These are phyloP conservation scores for Adansonia grandidieri DNA, from an alignment of 441 rosid genomes.

Conservation along the genomic window DNA sequence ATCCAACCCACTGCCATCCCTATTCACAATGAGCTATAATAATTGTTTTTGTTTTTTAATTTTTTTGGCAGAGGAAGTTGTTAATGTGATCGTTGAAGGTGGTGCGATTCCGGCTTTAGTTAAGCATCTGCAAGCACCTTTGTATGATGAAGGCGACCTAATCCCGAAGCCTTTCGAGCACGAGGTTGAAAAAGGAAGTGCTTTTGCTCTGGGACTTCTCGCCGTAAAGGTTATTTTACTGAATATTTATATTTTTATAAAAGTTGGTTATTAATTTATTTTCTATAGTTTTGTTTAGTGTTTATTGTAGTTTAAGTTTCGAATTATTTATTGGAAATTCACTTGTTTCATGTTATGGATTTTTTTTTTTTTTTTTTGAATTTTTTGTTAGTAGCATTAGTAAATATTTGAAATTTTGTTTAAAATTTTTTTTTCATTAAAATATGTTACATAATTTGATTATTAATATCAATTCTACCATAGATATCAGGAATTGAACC, in stretches of 20 bases:
- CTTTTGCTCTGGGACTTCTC: conserved; percentile 94
- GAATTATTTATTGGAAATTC: neutral
- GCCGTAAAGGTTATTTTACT: conserved; percentile 75
- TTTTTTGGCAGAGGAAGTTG: conserved; percentile 71
- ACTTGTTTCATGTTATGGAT: conserved; percentile 10
- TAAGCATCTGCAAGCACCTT: conserved; percentile 91
- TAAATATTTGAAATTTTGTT: conserved; percentile 9
- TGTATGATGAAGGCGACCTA: conserved; percentile 52
- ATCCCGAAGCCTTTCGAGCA: conserved; percentile 78
- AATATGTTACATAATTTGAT: neutral
- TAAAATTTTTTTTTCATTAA: neutral
- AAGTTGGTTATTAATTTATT: conserved; percentile 12
- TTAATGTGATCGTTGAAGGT: conserved; percentile 91
- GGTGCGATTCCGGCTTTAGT: conserved; percentile 91
- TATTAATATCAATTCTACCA: neutral
- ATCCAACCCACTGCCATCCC: neutral
- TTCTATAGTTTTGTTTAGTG: conserved; percentile 15
- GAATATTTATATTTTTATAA: neutral
- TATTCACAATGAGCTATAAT: neutral
- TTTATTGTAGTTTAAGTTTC: conserved; percentile 2
- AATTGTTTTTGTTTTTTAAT: neutral
- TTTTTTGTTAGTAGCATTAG: conserved; percentile 14
- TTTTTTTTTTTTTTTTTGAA: neutral
- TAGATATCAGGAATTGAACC: neutral
- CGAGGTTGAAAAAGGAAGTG: conserved; percentile 99